These are phyloP conservation scores for Teunomyces cretensis DNA, from an alignment of 805 yeast species.

Conservation along the genomic window DNA sequence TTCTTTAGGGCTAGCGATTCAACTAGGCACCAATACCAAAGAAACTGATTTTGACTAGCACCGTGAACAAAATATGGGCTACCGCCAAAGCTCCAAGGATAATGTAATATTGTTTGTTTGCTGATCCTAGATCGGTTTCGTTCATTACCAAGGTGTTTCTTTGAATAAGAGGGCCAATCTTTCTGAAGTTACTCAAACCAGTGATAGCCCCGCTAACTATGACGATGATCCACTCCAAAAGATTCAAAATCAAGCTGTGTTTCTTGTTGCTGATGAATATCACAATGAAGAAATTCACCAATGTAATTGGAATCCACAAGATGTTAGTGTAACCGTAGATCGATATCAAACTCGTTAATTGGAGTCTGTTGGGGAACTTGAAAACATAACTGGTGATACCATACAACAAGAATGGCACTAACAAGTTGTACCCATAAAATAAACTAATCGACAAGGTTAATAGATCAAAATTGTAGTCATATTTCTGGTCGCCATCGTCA, in stretches of 20 bases:
- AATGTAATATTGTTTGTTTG: constrained; percentile 30
- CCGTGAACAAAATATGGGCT: constrained; percentile 57
- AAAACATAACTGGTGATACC: constrained; percentile 50
- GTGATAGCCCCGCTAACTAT: constrained; percentile 60
- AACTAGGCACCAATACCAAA: constrained; percentile 40
- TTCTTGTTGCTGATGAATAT: constrained; percentile 41
- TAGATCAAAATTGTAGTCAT: constrained; percentile 58
- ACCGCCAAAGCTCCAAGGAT: constrained; percentile 43
- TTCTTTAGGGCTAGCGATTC: constrained; percentile 6
- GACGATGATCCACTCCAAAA: constrained; percentile 65
- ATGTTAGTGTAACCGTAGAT: constrained; percentile 84
- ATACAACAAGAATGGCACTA: constrained; percentile 61
- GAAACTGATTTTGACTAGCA: constrained; percentile 65
- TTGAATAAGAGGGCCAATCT: constrained; percentile 39
- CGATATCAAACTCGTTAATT: constrained; percentile 62
- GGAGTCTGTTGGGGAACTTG: constrained; percentile 49
- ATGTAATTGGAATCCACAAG: constrained; percentile 82
- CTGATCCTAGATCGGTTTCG: constrained; percentile 29
- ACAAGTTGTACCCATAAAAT: constrained; percentile 73
- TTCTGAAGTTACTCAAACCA: constrained; percentile 53
- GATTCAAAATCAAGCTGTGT: constrained; percentile 40
- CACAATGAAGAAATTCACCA: constrained; percentile 58
- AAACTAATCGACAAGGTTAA: constrained; percentile 68
- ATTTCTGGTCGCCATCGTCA: constrained; percentile 37
- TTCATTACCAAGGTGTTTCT: constrained; percentile 33